Base-by-base conservation (phyloP, 2,329 filamentous ascomycete species). In the Fusarium keratoplasticum region DNA sequence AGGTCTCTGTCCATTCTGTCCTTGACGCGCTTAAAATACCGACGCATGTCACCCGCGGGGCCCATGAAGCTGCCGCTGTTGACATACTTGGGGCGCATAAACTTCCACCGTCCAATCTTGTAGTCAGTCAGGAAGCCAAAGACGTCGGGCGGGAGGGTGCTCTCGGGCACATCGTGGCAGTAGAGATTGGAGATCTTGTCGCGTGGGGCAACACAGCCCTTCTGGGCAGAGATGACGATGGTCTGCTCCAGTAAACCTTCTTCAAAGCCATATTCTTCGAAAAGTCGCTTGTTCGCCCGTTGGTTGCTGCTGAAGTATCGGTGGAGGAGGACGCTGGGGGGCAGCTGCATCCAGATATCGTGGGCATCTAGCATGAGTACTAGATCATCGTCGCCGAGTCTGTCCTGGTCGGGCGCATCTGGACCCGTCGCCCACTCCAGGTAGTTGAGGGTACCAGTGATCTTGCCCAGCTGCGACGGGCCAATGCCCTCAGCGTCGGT, bases 61-160 rank as follows among this genome's bases (percentile, higher is more conserved):
- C 80, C 80, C 63, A 82, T 78, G 65, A 81, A 71, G 47, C 72
- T 77, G 11, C 80, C 80, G 13, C 78, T 80, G 65, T 81, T 82
- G 66, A 81, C 70, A 61, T 69, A 82, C 18, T 75, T 76, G 14
- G 80, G 80, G 11, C 80, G 77, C 10, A 76, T 63, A 38, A 70
- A 77, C 29, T 71, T 75, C 62, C 67, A 77, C 27, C 65, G 69
- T 3, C 54, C 59, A 6, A 67, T 35, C 6, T 35, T 70, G 20
- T 67, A 72, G 47, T 79, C 77, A 5, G 77, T 79, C n/a, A 75
- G 61, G 40, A 66, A 66, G 6, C 77, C 77, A 38, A 77, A 79
- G 0, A 79, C 64, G 20, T 77, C 66, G 1, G 63, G 42, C 18
- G 76, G 73, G 6, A 77, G 71, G 6, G 77, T 71, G 29, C 77